Percentiles rank a stretch among this genome's conserved stretches.
phyloP scores from a whole-genome alignment of 1,139 yeast genomes.

The Debaryomyces sp. region DNA sequence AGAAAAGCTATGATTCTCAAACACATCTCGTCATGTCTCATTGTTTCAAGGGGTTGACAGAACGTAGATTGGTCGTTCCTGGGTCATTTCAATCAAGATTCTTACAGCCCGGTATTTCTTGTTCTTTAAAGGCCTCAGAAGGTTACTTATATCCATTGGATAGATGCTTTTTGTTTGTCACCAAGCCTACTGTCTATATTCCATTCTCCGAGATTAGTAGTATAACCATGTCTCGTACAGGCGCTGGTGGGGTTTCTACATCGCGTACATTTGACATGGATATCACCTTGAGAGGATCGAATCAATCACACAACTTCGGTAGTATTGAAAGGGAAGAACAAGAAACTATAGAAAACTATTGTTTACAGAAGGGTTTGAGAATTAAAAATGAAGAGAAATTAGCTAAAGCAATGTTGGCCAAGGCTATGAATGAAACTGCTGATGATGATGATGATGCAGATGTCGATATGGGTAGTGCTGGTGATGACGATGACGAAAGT shows the following conservation, averaged over 20 bases:
- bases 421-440: conserved; percentile 71
- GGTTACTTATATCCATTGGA: conserved; percentile 92
- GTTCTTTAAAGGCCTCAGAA: conserved; percentile 94
- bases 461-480: conserved; percentile 76
- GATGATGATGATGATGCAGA: conserved; percentile 64
- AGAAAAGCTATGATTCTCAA: conserved; percentile 75
- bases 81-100: conserved; percentile 78
- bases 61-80: conserved; percentile 81
- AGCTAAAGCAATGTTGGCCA: conserved; percentile 78
- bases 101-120: conserved; percentile 81
- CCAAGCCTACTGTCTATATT: conserved; percentile 91
- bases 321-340: conserved; percentile 92
- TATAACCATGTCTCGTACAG: conserved; percentile 87
- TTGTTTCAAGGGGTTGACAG: conserved; percentile 87
- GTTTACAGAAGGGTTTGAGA: conserved; percentile 74
- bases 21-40: conserved; percentile 89
- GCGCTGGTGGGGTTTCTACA: conserved; percentile 72
- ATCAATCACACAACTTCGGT: conserved; percentile 80
- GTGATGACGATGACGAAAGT: conserved; percentile 67
- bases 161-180: conserved; percentile 85
- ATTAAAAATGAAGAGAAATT: conserved; percentile 90
- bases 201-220: conserved; percentile 80
- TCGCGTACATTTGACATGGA: conserved; percentile 94
- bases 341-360: conserved; percentile 70
- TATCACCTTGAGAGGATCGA: conserved; percentile 65